Evolutionary conservation across 2,329 filamentous ascomycete species (phyloP).

Genomic region (Elsinoe arachidis): DNA sequence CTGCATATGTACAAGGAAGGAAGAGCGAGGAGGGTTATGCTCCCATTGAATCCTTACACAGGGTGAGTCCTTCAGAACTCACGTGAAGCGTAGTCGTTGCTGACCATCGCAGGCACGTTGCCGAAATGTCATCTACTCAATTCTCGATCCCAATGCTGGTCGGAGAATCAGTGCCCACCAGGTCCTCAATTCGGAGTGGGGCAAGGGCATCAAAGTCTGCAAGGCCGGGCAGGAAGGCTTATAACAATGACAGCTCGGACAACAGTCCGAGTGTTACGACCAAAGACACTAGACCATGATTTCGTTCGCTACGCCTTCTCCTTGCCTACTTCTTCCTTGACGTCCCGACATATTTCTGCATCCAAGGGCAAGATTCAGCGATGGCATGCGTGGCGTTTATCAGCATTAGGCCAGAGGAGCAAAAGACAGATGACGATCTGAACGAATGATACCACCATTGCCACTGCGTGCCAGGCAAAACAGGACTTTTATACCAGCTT

Average conservation of each 20-base stretch:
- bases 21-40: constrained; percentile 93
- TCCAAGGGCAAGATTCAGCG: constrained; percentile 1
- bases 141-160: constrained; percentile 86
- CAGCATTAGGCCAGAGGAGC: constrained; percentile 7
- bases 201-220: constrained; percentile 93
- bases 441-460: constrained; percentile 12
- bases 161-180: constrained; percentile 92
- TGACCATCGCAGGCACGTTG: constrained; percentile 65
- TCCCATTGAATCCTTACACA: constrained; percentile 88
- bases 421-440: constrained; percentile 5
- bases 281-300: not conserved
- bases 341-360: not conserved
- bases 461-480: constrained; percentile 8
- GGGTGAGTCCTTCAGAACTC: constrained; percentile 53
- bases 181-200: constrained; percentile 97
- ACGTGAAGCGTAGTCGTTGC: constrained; percentile 7
- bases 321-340: not conserved
- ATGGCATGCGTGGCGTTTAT: constrained; percentile 12
- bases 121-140: constrained; percentile 97
- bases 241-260: constrained; percentile 38
- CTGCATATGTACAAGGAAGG: constrained; percentile 83
- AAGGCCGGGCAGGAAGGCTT: constrained; percentile 94
- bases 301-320: not conserved
- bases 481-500: constrained; percentile 10
- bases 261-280: not conserved